These are phyloP conservation scores for Aspergillus kassunensis DNA, from an alignment of 495 filamentous ascomycete genomes.

Conservation along the genomic window DNA sequence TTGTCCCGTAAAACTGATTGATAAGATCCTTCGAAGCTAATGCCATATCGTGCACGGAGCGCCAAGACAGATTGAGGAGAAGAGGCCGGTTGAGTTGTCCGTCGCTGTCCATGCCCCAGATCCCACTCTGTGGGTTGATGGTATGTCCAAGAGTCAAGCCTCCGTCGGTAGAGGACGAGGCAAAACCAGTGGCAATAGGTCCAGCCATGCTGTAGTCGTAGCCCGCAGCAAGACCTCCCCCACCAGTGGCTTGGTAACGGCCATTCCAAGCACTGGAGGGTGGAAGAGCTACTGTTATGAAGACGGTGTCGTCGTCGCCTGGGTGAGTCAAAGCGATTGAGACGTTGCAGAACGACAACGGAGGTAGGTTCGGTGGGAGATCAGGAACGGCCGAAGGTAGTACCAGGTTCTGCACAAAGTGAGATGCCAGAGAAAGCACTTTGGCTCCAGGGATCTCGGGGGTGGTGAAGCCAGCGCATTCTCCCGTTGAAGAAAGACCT, in stretches of 20 bases:
- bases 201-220: neutral
- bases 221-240: slow-evolving; percentile 11
- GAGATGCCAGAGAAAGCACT: neutral
- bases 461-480: neutral
- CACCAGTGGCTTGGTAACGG: slow-evolving; percentile 10
- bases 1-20: slow-evolving; percentile 7
- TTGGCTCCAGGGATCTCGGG: neutral
- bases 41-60: slow-evolving; percentile 3
- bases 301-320: neutral
- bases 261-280: slow-evolving; percentile 3
- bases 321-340: slow-evolving; percentile 5
- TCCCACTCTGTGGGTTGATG: slow-evolving; percentile 6
- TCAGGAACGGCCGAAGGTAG: neutral
- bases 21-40: slow-evolving; percentile 11
- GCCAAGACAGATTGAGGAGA: neutral
- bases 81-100: neutral
- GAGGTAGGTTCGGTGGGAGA: neutral
- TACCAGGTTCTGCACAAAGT: neutral
- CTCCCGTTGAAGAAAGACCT: too few species aligned
- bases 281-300: slow-evolving; percentile 7
- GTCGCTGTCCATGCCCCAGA: slow-evolving; percentile 6
- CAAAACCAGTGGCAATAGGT: slow-evolving; percentile 1
- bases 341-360: slow-evolving; percentile 9
- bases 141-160: slow-evolving; percentile 11
- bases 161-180: slow-evolving; percentile 7